These are phyloP conservation scores for Coelastrella sp. DNA, from an alignment of 139 green algal species.

Conservation along the genomic window DNA sequence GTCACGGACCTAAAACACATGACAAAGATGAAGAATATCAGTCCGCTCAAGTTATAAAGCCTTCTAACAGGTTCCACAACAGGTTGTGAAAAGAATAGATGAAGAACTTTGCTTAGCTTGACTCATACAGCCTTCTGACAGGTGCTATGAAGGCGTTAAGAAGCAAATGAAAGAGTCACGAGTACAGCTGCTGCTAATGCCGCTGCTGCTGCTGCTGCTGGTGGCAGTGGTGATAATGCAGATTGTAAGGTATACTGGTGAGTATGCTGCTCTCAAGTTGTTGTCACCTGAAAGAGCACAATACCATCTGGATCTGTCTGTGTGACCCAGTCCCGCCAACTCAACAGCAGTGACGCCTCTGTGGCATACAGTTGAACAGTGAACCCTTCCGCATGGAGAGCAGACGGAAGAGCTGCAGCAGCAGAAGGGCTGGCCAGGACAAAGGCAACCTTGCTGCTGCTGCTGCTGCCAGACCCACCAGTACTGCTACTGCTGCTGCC, in stretches of 20 bases:
- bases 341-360: slow-evolving; percentile 70
- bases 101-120: too few species aligned
- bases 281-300: slow-evolving; percentile 76
- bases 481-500: not conserved
- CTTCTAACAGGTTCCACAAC: not conserved
- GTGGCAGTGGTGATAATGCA: too few species aligned
- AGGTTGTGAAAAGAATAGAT: too few species aligned
- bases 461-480: not conserved
- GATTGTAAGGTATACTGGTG: too few species aligned
- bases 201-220: too few species aligned
- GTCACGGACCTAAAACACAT: slow-evolving; percentile 70
- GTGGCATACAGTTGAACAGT: not conserved
- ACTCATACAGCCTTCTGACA: too few species aligned
- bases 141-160: too few species aligned
- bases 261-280: too few species aligned
- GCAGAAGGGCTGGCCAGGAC: slow-evolving; percentile 31
- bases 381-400: not conserved
- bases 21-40: not conserved
- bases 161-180: too few species aligned
- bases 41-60: not conserved
- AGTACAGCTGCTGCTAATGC: too few species aligned
- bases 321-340: slow-evolving; percentile 63
- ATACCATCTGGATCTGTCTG: slow-evolving; percentile 72
- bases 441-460: slow-evolving; percentile 40
- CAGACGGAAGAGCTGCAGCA: not conserved